These are phyloP conservation scores for Davidsoniella australis DNA, from an alignment of 2,329 filamentous ascomycete genomes.

Conservation along the genomic window DNA sequence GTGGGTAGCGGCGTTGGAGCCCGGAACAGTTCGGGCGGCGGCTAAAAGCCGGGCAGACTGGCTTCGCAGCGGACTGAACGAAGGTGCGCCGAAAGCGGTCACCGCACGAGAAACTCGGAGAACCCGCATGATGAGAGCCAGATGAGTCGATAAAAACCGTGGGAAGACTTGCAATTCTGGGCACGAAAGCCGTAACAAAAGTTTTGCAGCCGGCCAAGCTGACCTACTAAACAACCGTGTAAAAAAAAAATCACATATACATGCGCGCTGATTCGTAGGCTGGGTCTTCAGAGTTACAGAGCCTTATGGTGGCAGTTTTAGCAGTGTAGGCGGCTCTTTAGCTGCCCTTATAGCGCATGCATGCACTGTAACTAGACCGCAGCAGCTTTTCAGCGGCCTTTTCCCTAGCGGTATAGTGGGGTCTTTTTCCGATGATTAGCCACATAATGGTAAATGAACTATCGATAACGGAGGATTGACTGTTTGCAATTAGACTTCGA, in stretches of 20 bases:
- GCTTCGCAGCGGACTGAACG: constrained; percentile 3
- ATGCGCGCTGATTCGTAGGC: constrained; percentile 3
- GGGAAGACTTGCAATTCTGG: not conserved
- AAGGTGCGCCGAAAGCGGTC: constrained; percentile 3
- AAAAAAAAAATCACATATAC: constrained; percentile 5
- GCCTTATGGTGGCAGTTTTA: too few relatives aligned
- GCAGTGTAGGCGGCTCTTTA: too few relatives aligned
- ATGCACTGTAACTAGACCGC: too few relatives aligned
- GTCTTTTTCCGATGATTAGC: too few relatives aligned
- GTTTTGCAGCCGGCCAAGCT: not conserved
- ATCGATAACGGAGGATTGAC: too few relatives aligned
- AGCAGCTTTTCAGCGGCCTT: too few relatives aligned
- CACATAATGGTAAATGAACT: too few relatives aligned
- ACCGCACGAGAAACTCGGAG: constrained; percentile 9
- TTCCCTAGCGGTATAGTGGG: too few relatives aligned
- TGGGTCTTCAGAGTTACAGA: too few relatives aligned
- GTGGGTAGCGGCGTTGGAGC: not conserved
- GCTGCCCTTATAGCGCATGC: too few relatives aligned
- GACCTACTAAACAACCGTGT: not conserved
- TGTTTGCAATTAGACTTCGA: not conserved
- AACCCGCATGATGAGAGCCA: constrained; percentile 11
- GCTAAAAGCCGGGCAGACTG: constrained; percentile 6
- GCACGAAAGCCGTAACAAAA: not conserved
- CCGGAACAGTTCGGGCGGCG: constrained; percentile 5
- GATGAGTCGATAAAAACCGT: constrained; percentile 1